These are phyloP conservation scores for Cubamyces sp. DNA, from an alignment of 768 basidiomycete species.

Conservation along the genomic window DNA sequence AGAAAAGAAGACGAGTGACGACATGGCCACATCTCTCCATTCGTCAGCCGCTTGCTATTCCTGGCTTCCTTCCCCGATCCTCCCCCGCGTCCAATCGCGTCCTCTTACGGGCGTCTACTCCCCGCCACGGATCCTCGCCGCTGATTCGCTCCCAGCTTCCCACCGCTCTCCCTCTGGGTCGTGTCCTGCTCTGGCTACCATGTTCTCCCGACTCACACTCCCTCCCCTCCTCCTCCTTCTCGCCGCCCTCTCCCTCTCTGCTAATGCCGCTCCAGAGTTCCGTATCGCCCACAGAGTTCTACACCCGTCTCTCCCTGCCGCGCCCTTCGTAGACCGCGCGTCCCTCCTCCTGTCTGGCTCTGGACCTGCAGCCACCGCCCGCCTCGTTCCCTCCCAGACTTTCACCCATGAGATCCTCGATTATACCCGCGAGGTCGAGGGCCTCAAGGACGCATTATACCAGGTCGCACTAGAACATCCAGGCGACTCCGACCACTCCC, in stretches of 20 bases:
- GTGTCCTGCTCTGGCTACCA: slow-evolving; percentile 7
- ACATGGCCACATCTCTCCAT: not conserved
- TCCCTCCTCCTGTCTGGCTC: slow-evolving; percentile 40
- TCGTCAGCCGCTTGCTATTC: slow-evolving; percentile 13
- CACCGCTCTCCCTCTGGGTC: no score
- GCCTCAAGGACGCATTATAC: slow-evolving; percentile 52
- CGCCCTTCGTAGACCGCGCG: slow-evolving; percentile 49
- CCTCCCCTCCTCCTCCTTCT: slow-evolving; percentile 22
- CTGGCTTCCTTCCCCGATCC: slow-evolving; percentile 10
- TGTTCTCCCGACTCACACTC: slow-evolving; percentile 36
- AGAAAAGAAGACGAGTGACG: slow-evolving; percentile 14
- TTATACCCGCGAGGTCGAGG: slow-evolving; percentile 46
- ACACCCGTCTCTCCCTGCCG: slow-evolving; percentile 44
- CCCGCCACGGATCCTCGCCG: not conserved
- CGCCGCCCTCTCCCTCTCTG: slow-evolving; percentile 27
- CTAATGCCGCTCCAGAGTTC: slow-evolving; percentile 29
- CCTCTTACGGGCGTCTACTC: slow-evolving; percentile 10
- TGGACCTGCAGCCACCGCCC: slow-evolving; percentile 19
- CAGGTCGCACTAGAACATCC: slow-evolving; percentile 69
- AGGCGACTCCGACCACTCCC: slow-evolving; percentile 44
- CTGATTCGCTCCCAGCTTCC: slow-evolving; percentile 17
- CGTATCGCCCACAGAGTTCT: slow-evolving; percentile 56
- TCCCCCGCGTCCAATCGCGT: slow-evolving; percentile 23
- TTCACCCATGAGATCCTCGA: slow-evolving; percentile 51
- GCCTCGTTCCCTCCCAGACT: slow-evolving; percentile 41